A percentile compares a stretch with the other conserved stretches of the same genome.
These are phyloP conservation scores for Ambrosia trifida DNA, from an alignment of 129 eudicot species.

Conservation along the genomic window DNA sequence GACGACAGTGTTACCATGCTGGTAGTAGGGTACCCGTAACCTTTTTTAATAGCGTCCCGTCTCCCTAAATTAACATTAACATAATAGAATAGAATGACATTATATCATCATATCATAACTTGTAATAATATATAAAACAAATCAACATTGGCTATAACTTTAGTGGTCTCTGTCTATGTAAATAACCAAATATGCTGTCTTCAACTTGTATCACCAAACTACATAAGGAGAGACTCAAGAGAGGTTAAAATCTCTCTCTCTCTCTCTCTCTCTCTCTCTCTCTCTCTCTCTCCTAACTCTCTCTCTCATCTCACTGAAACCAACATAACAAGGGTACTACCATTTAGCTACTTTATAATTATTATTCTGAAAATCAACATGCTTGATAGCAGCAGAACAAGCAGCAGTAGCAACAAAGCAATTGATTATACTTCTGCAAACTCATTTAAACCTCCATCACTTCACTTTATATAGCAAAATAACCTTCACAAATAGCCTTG, in stretches of 20 bases:
- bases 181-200: background rate
- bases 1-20: too few relatives aligned
- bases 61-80: too few relatives aligned
- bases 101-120: too few relatives aligned
- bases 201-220: slow-evolving; percentile 20
- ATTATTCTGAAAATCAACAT: slow-evolving; percentile 39
- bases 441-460: slow-evolving; percentile 18
- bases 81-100: too few relatives aligned
- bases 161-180: background rate
- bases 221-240: slow-evolving; percentile 26
- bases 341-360: slow-evolving; percentile 40
- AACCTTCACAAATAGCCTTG: slow-evolving; percentile 18
- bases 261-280: slow-evolving; percentile 22
- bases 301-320: slow-evolving; percentile 27
- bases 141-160: slow-evolving; percentile 15
- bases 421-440: slow-evolving; percentile 40
- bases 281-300: slow-evolving; percentile 27
- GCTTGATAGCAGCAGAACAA: slow-evolving; percentile 23
- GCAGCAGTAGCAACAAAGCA: slow-evolving; percentile 23
- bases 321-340: slow-evolving; percentile 39
- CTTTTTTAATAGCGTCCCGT: too few relatives aligned
- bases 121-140: background rate
- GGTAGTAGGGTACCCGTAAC: too few relatives aligned
- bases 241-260: slow-evolving; percentile 24
- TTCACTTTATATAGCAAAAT: slow-evolving; percentile 30